These are phyloP conservation scores for Yueomyces sp. DNA, from an alignment of 805 yeast species.

Conservation along the genomic window DNA sequence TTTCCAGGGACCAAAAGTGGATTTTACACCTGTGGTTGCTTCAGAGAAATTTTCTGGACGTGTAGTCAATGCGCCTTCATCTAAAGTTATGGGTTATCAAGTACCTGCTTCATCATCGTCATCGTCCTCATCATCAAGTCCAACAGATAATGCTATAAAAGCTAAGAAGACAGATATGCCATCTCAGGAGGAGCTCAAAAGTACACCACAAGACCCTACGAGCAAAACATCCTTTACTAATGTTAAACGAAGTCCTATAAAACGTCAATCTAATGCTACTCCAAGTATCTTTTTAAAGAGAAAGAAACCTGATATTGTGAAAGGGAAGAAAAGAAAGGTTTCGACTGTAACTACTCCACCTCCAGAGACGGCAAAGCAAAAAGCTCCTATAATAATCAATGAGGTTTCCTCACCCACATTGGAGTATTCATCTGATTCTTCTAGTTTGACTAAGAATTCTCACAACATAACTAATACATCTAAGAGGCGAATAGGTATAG, in stretches of 20 bases:
- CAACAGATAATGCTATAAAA: neutral
- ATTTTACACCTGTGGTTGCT: neutral
- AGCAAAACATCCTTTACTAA: too few relatives aligned
- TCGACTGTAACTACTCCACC: too few relatives aligned
- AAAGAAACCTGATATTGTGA: neutral
- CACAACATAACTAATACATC: too few relatives aligned
- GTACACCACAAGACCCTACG: neutral
- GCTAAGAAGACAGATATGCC: neutral
- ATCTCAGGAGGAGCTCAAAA: neutral
- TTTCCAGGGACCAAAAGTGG: constrained; percentile 4
- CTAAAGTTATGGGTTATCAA: neutral
- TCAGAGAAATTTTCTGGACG: neutral
- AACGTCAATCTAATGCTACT: neutral
- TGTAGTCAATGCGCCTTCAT: neutral
- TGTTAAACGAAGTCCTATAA: neutral
- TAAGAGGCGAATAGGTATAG: too few relatives aligned
- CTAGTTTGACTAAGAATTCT: too few relatives aligned
- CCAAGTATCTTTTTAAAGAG: neutral
- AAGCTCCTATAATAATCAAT: too few relatives aligned
- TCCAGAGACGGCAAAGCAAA: too few relatives aligned
- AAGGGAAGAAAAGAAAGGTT: neutral
- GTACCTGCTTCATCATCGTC: neutral
- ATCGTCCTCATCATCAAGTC: neutral
- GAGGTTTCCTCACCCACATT: too few relatives aligned
- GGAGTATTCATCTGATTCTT: too few relatives aligned